Evolutionary conservation across 2,329 filamentous ascomycete genomes (phyloP).

Genomic region (Orbilia blumenaviensis): DNA sequence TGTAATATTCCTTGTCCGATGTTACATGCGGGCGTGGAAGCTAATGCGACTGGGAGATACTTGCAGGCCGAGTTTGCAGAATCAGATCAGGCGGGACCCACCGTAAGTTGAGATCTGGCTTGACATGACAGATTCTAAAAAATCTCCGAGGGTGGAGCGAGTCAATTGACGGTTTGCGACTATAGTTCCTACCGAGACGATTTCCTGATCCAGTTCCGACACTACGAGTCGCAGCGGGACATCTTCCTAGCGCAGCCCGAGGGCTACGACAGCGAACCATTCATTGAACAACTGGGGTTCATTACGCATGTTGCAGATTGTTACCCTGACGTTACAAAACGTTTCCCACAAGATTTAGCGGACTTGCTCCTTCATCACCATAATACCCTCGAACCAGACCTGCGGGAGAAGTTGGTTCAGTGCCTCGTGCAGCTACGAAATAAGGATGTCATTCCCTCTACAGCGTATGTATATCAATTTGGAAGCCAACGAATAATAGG

Average conservation of each 20-base stretch:
- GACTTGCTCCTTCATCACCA: conserved; percentile 83
- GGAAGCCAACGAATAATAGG: conserved; percentile 39
- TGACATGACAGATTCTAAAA: conserved; percentile 18
- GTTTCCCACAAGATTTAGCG: conserved; percentile 82
- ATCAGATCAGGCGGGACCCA: conserved; percentile 58
- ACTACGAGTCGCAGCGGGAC: conserved; percentile 89
- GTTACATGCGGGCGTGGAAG: background rate
- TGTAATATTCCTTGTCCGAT: conserved; percentile 47
- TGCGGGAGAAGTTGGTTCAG: conserved; percentile 93
- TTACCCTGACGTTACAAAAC: conserved; percentile 80
- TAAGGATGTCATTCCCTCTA: conserved; percentile 91
- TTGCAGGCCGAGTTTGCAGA: conserved; percentile 57
- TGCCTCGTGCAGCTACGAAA: conserved; percentile 85
- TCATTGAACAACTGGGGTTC: conserved; percentile 91
- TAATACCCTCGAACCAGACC: conserved; percentile 79
- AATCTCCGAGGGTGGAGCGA: background rate
- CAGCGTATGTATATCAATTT: conserved; percentile 64
- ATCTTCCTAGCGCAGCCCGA: conserved; percentile 85
- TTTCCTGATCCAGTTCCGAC: conserved; percentile 85
- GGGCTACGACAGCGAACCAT: conserved; percentile 74
- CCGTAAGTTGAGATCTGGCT: conserved; percentile 51
- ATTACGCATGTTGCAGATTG: conserved; percentile 93
- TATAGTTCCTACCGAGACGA: conserved; percentile 85
- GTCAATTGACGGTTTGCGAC: conserved; percentile 1
- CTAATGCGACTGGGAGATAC: conserved; percentile 23